These are phyloP conservation scores for Aspergillus conjunctus DNA, from an alignment of 495 filamentous ascomycete genomes.

Conservation along the genomic window DNA sequence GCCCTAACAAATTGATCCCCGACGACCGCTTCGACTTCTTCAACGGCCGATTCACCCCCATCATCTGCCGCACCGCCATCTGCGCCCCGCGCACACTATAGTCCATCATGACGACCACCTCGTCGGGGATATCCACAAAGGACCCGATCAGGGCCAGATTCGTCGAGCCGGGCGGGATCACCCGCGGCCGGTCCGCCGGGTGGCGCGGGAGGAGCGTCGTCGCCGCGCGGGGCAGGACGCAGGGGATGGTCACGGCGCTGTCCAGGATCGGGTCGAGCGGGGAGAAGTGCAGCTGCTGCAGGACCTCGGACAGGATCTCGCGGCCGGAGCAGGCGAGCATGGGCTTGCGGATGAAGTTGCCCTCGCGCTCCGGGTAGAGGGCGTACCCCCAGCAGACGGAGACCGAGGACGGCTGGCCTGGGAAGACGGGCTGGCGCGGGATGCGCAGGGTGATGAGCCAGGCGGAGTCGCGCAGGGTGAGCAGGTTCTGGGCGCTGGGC, in stretches of 20 bases:
- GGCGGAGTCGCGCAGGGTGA: conserved; percentile 39
- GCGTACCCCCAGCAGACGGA: conserved; percentile 47
- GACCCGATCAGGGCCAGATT: conserved; percentile 47
- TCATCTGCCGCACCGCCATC: conserved; percentile 39
- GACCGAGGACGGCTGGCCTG: conserved; percentile 32
- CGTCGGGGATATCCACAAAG: conserved; percentile 46
- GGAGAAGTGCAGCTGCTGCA: conserved; percentile 35
- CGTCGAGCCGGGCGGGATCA: conserved; percentile 37
- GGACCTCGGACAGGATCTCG: conserved; percentile 44
- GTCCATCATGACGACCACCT: conserved; percentile 44
- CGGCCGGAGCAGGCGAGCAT: conserved; percentile 44
- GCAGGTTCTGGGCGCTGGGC: conserved; percentile 33
- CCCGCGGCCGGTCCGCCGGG: conserved; percentile 35
- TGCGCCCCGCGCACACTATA: conserved; percentile 48
- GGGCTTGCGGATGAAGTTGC: conserved; percentile 42
- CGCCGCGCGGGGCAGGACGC: conserved; percentile 33
- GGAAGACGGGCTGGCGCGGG: conserved; percentile 44
- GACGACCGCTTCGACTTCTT: conserved; percentile 20
- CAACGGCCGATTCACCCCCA: conserved; percentile 23
- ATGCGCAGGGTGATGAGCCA: conserved; percentile 43
- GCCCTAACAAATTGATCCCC: conserved; percentile 18
- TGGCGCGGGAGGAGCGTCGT: conserved; percentile 36
- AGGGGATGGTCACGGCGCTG: conserved; percentile 38
- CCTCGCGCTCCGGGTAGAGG: conserved; percentile 33
- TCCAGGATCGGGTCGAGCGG: conserved; percentile 23